These are phyloP conservation scores for Globisporangium irregulare DNA, from an alignment of 352 stramenopile species.

Conservation along the genomic window DNA sequence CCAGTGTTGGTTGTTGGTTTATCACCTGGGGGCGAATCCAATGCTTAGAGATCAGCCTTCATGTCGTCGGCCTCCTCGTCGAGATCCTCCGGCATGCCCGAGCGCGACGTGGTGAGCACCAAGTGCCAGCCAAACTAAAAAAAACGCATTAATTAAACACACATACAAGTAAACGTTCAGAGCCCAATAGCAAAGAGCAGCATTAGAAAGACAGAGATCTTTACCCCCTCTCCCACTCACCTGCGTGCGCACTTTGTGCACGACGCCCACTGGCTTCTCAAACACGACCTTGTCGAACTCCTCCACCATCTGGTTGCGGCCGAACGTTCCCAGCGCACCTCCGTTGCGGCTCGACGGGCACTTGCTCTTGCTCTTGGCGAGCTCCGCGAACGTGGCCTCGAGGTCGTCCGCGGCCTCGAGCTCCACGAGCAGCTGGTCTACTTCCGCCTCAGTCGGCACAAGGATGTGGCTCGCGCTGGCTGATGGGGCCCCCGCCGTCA, in stretches of 20 bases:
- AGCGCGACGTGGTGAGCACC: conserved; percentile 40
- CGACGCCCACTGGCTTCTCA: conserved; percentile 50
- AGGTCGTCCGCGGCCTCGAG: conserved; percentile 48
- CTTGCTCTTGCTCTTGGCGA: conserved; percentile 64
- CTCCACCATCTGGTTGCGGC: conserved; percentile 66
- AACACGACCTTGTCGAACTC: conserved; percentile 83
- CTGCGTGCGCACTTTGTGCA: conserved; percentile 80
- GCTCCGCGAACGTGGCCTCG: conserved; percentile 41
- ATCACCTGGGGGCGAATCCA: background rate
- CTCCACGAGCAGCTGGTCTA: conserved; percentile 48
- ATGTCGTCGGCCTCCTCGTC: conserved; percentile 11
- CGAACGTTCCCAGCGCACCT: conserved; percentile 65
- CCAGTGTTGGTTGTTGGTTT: background rate
- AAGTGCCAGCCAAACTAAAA: conserved; percentile 64
- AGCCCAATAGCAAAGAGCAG: background rate
- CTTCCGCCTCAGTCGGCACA: conserved; percentile 54
- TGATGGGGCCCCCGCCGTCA: conserved; percentile 24
- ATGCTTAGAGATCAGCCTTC: conserved; percentile 2
- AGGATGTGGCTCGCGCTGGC: conserved; percentile 79
- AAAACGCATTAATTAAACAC: background rate
- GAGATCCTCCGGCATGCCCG: conserved; percentile 34
- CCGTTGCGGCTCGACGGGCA: conserved; percentile 64
- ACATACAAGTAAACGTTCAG: background rate
- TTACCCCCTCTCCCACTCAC: conserved; percentile 20
- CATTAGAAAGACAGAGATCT: background rate